Evolutionary conservation across 2,329 filamentous ascomycete genomes (phyloP), one percentile per base, ranked within the genome.

Genomic region (Botryotinia calthae): DNA sequence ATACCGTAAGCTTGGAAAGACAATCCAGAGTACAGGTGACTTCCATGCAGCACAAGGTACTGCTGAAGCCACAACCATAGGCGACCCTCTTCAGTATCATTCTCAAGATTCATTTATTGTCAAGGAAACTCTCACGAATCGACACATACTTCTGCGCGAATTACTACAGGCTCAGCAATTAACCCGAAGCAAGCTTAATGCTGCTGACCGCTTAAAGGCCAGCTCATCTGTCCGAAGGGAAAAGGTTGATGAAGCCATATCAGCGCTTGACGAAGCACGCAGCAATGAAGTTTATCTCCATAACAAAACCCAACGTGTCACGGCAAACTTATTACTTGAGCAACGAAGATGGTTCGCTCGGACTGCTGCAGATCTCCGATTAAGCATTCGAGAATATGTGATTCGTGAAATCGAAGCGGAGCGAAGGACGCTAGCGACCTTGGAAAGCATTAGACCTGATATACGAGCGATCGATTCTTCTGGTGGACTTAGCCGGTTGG

Each of bases 161-260:
- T 90, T 98, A 74, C 84, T 97, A 40, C 94, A 98, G 82, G 95
- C 96, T 0, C 95, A 98, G 81, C 93, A 97, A 81, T 86, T 86
- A 34, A 94, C 95, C 1, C 90, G 93, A 75, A 93, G 89, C 82
- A 96, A 94, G 82, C 88, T 96, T 56, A 90, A 91, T 75, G 93
- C 95, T 1, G 94, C 95, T 1, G 95, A 98, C 82, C 90, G 96
- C 62, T 87, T 99, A 74, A 97, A 97, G 81, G 90, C 91, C 28
- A 94, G 90, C 81, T 92, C 93, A 25, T 96, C 90, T 73, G 95
- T 99, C 51, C 92, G 94, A 75, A 88, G 92, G 51, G 96, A 99
- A 81, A 99, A 98, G 84, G 96, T 98, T 42, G 96, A 99, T 81
- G 96, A 99, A 83, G 96, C 96, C n/a, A 97, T 99, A 79, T 87